Base-by-base conservation (phyloP, 371 early-diverging fungal species). In the Mortierella sp. region DNA sequence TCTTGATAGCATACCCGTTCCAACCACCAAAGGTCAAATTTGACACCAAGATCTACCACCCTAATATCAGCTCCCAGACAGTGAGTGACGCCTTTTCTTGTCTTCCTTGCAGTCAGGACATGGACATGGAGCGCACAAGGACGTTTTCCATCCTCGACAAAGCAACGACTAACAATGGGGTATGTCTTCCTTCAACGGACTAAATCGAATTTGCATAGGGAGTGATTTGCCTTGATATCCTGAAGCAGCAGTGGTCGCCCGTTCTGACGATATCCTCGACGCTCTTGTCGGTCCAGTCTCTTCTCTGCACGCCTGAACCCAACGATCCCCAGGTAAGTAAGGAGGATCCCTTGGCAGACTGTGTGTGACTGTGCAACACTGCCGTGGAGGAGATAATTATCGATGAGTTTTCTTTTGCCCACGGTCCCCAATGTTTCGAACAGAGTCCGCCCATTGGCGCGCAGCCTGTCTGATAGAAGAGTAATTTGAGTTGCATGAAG, bases 1-100 rank as follows among this genome's bases (percentile, higher is more conserved):
- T 29, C 16, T 41, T 9, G 26, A 37, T 69, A 70, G 85, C 79
- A 1, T 90, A 89, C 67, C 91, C 91, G 4, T 90, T 90, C 71
- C 75, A 82, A 43, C 89, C 90, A 39, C 90, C 91, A 34, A 78
- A 86, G 34, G 81, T 90, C 72, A 87, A 89, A 41, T 91, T 91
- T 55, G 85, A 88, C 26, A 91, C 87, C 37, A 85, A 79, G 39
- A 79, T 90, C 1, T 90, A 88, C 61, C 90, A 90, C 66, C 90
- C 91, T 0, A 90, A 90, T 67, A 71, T 90, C 63, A 88, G 88
- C 63, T 90, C 90, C 0, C 88, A 89, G 76, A 90, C 90, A n/a
- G 90, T 90, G 75, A 79, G 81, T 66, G 48, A 9, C 4, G 31
- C 45, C 31, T 11, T 26, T 10, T 29, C n/a, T 1, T 31, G 29